phyloP scores from a whole-genome alignment of 805 yeast species.

The Dipodascopsis tothii region DNA sequence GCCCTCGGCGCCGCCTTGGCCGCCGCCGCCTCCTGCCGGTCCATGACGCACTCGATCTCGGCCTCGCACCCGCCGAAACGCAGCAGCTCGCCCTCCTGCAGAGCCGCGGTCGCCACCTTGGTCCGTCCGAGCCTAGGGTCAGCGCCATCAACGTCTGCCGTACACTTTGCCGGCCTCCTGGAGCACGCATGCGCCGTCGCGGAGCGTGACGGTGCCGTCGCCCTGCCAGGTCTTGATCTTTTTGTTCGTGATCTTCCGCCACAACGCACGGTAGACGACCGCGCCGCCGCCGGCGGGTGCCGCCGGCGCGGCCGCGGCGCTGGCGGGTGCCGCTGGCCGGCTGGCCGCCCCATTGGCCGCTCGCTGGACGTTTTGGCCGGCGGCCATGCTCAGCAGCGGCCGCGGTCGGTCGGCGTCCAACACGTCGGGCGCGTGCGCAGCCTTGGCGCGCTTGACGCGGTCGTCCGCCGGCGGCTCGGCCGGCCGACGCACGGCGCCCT shows the following conservation, averaged over 20 bases:
- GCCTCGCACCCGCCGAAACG: constrained; percentile 54
- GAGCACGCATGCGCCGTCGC: constrained; percentile 24
- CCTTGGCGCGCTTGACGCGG: no score
- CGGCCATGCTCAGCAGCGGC: no score
- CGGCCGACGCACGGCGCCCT: no score
- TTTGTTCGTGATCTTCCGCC: constrained; percentile 64
- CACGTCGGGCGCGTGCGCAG: no score
- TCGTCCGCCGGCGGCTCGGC: no score
- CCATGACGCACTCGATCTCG: constrained; percentile 17
- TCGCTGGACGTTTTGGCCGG: no score
- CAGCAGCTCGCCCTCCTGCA: constrained; percentile 38
- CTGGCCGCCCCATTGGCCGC: no score
- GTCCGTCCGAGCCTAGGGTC: constrained; percentile 11
- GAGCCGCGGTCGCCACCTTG: constrained; percentile 11
- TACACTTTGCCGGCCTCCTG: constrained; percentile 25
- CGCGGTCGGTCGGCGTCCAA: no score
- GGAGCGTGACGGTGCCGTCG: constrained; percentile 56
- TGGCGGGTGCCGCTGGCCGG: no score
- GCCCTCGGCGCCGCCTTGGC: neutral
- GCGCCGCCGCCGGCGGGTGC: no score
- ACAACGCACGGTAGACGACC: constrained; percentile 38
- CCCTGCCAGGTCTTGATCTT: constrained; percentile 94
- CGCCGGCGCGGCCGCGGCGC: no score
- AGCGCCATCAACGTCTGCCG: neutral
- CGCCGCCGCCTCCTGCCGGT: no score